Base-by-base conservation (phyloP, 2,329 filamentous ascomycete genomes). In the Sordariomycetes sp. region DNA sequence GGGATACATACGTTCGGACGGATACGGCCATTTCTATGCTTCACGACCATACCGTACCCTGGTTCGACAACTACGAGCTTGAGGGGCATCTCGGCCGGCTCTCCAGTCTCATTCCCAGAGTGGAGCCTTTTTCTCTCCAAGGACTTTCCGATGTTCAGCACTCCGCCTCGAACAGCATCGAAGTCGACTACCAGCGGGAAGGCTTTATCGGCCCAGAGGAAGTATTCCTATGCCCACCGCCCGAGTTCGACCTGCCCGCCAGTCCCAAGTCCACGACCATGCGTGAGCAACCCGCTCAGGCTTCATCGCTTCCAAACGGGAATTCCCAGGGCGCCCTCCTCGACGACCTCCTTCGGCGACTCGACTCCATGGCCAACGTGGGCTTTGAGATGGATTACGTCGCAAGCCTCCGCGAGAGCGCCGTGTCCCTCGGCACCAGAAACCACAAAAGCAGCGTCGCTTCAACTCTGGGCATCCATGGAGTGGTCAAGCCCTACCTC, bases 21-120 rank as follows among this genome's bases (percentile, higher is more conserved):
- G 5, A 35, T 2, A n/a, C 7, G 7, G 46, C 46, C n/a, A 28
- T 14, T n/a, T 10, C 10, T 3, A 35, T 48, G 3, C 11, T 58
- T 12, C 10, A 54, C 8, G 22, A 32, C 5, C 20, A 20, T 50
- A 24, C 20, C 3, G 11, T 32, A 14, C 10, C 34, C 2, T 69
- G 67, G 66, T 65, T 61, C 53, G 58, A 66, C 22, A 70, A 70
- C 54, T 52, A 55, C 14, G 55, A 62, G 5, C 63, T 70, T 35
- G 28, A 57, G 20, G 3, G 58, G 3, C 69, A 70, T 57, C 58
- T 71, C 10, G 12, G 6, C 12, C 25, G 54, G 10, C 18, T 59
- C 8, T n/a, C n/a, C n/a, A n/a, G n/a, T n/a, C n/a, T n/a, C n/a
- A n/a, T n/a, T n/a, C n/a, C n/a, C n/a, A n/a, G n/a, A n/a, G n/a